Evolutionary conservation across 2,329 filamentous ascomycete genomes (phyloP), one percentile per base, ranked within the genome.

Genomic region (Cytospora piceicola): DNA sequence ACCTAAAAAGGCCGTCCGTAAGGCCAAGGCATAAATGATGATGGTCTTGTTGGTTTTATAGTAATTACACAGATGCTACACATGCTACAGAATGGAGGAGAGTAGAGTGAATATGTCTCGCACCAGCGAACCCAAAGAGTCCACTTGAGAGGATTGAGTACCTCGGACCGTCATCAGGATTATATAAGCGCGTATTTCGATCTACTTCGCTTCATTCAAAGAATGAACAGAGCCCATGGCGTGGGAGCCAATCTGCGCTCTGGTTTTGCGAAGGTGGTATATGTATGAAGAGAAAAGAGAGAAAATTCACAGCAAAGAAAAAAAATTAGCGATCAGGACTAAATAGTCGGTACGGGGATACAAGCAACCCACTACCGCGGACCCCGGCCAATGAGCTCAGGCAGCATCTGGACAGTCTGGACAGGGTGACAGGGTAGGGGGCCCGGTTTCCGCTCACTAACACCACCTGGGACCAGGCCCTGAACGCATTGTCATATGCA

Each of bases 211-310:
- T 63, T 59, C 63, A 67, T 65, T 63, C 63, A 52, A 15, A 22
- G 66, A 65, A 67, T 65, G 59, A 39, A 57, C 59, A 67, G 63
- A 14, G 20, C 66, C 52, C 66, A 62, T 42, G 14, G 66, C 71
- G 77, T 76, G 75, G 72, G 72, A 73, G 71, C 70, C 69, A 71
- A 68, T 58, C 54, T 64, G 77, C 77, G 75, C 69, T 73, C 68
- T 76, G 74, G 76, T 32, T 36, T 52, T 39, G 63, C 74, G 76
- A 81, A 80, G 79, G 76, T 67, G 75, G 71, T 71, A 78, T 77
- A 82, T 83, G 81, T 85, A 81, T 82, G 77, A 78, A 79, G 58
- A 65, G 32, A 39, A 77, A 77, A 75, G 73, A 75, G 74, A 74
- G 76, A 76, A 75, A 75, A 76, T 72, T 72, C 61, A 72, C 6